A percentile compares a stretch with the other conserved stretches of the same genome.
Conservation (phyloP, 2,329 filamentous ascomycete species). For the Aureobasidium subglaciale region DNA sequence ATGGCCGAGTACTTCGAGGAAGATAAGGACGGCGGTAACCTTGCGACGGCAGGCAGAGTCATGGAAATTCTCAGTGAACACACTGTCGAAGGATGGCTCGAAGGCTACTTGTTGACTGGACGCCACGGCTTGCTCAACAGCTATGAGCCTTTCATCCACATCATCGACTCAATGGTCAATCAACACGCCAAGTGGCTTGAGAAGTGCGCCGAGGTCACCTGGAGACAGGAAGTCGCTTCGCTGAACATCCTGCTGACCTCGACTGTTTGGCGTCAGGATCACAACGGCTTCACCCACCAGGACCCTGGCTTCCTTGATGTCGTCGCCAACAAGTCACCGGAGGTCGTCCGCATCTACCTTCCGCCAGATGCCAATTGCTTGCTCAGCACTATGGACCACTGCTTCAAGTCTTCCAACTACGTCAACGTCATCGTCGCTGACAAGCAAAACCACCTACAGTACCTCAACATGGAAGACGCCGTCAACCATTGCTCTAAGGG, state of each 20-base stretch:
- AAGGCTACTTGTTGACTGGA: slow-evolving; percentile 69
- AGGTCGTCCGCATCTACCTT: slow-evolving; percentile 73
- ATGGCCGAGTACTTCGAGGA: slow-evolving; percentile 72
- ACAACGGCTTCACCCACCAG: slow-evolving; percentile 78
- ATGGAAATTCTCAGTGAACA: slow-evolving; percentile 85
- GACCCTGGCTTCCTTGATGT: slow-evolving; percentile 75
- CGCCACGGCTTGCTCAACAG: slow-evolving; percentile 71
- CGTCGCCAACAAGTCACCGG: slow-evolving; percentile 70
- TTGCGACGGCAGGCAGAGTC: slow-evolving; percentile 60
- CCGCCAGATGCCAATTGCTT: slow-evolving; percentile 74
- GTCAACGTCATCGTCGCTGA: slow-evolving; percentile 76
- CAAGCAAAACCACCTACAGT: slow-evolving; percentile 73
- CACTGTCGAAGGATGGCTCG: slow-evolving; percentile 71
- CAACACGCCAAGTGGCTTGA: slow-evolving; percentile 83
- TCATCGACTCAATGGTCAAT: slow-evolving; percentile 81
- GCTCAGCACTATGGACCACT: slow-evolving; percentile 69
- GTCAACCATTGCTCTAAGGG: slow-evolving; percentile 72
- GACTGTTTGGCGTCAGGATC: slow-evolving; percentile 75
- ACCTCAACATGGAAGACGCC: slow-evolving; percentile 64
- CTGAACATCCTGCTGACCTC: slow-evolving; percentile 74
- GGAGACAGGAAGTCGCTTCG: slow-evolving; percentile 65
- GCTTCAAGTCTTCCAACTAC: slow-evolving; percentile 65
- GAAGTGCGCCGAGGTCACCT: slow-evolving; percentile 72
- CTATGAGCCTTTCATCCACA: slow-evolving; percentile 76
- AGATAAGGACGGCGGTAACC: slow-evolving; percentile 66